These are phyloP conservation scores for Dinochytrium kinnereticum DNA, from an alignment of 371 early-diverging fungal species.

Conservation along the genomic window DNA sequence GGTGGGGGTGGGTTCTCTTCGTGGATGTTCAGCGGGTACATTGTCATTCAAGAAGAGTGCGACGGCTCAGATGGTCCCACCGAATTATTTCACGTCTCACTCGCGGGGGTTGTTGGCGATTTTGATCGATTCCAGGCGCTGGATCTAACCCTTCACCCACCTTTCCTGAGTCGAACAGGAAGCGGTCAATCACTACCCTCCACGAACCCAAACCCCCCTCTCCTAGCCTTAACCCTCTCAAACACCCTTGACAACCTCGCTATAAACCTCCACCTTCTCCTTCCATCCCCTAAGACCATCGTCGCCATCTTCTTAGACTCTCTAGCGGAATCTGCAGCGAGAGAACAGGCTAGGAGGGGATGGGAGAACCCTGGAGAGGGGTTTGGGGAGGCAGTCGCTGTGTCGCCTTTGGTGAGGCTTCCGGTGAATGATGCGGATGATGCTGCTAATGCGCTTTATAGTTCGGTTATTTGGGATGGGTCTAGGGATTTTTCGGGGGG, in stretches of 20 bases:
- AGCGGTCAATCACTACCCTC: background rate
- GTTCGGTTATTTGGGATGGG: background rate
- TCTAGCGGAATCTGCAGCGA: background rate
- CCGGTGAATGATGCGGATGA: conserved; percentile 4
- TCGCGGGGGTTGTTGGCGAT: conserved; percentile 25
- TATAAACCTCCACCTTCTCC: conserved; percentile 12
- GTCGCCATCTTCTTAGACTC: conserved; percentile 2
- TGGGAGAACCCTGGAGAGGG: background rate
- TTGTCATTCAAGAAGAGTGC: background rate
- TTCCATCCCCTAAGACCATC: conserved; percentile 17
- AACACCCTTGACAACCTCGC: background rate
- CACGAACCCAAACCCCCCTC: background rate
- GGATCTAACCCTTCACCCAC: conserved; percentile 1
- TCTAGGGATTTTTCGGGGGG: conserved; percentile 7
- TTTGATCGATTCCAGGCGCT: conserved; percentile 3
- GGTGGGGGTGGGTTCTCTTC: background rate
- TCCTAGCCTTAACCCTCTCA: conserved; percentile 2
- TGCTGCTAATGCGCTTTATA: background rate
- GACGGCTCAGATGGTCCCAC: background rate
- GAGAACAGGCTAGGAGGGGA: background rate
- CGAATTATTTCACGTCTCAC: background rate
- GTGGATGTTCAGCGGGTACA: conserved; percentile 15
- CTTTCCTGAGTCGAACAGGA: background rate
- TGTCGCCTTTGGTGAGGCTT: background rate
- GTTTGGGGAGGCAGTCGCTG: conserved; percentile 3